Evolutionary conservation across 192 early-diverging fungal genomes (phyloP).

Genomic region (Coemansia brasiliensis): DNA sequence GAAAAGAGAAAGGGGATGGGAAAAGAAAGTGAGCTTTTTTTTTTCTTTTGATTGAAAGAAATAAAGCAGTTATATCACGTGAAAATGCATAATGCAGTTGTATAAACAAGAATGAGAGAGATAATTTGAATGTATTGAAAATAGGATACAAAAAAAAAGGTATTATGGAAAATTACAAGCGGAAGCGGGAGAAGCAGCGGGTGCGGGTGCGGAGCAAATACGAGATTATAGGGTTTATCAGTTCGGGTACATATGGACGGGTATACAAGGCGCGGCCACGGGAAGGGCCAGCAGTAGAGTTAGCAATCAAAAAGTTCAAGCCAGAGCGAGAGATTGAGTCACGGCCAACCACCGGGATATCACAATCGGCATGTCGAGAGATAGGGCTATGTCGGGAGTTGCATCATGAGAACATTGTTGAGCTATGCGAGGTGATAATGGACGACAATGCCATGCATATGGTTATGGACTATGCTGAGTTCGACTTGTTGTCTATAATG

Average conservation of each 20-base stretch:
- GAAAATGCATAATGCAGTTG: no score
- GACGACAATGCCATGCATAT: conserved; percentile 94
- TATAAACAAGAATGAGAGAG: no score
- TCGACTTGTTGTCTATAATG: conserved; percentile 88
- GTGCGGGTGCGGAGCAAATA: conserved; percentile 67
- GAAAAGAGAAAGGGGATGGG: not conserved
- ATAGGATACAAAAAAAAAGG: not conserved
- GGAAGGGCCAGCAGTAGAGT: conserved; percentile 59
- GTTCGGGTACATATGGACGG: conserved; percentile 94
- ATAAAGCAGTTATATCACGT: no score
- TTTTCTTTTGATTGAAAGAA: not conserved
- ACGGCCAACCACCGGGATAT: conserved; percentile 70
- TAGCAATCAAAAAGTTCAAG: conserved; percentile 97
- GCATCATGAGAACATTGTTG: conserved; percentile 84
- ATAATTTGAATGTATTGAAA: not conserved
- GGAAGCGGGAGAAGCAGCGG: conserved; percentile 55
- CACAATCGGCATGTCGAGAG: conserved; percentile 91
- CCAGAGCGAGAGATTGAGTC: conserved; percentile 90
- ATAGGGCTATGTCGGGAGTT: conserved; percentile 92
- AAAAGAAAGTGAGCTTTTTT: not conserved
- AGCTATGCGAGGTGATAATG: conserved; percentile 82
- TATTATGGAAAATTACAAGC: conserved; percentile 52
- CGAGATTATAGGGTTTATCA: conserved; percentile 87
- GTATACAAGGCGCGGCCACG: conserved; percentile 87
- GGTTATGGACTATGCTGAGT: conserved; percentile 97